Base-by-base conservation (phyloP, 164 flowering plant species). In the Tetracentron sinense region DNA sequence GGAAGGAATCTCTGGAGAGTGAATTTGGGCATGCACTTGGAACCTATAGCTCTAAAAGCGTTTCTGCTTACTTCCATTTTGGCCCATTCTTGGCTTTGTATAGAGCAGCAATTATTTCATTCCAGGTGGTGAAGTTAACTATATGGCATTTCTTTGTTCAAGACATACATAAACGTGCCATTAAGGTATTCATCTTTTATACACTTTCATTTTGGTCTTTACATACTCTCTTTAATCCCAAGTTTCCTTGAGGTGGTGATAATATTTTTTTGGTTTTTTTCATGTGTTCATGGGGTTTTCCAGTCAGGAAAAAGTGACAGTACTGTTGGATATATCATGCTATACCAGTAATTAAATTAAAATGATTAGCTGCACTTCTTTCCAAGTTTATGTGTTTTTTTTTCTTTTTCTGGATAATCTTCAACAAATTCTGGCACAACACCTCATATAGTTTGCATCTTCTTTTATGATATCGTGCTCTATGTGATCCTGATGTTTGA, bases 61-160 rank as follows among this genome's bases (percentile, higher is more conserved):
- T 75, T 66, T 79, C 90, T 27, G 50, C 72, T 58, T 72, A 73
- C 73, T 84, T 78, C 69, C 84, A 74, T 51, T 87, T 87, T 76
- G 95, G 97, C 49, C 91, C 96, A 21, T 89, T 90, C 73, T 77
- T 89, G 74, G 98, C 98, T 31, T 67, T 90, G 67, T 94, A 89
- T 63, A 82, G 98, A 77, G 98, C 96, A 60, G 87, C 93, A 55
- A 71, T 86, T 69, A 85, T 93, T 70, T 89, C 98, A 69, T 93
- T 79, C 74, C 80, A 89, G 56, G 87, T 90, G 53, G 69, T 82
- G 63, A 89, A 87, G 81, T 73, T 94, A 66, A 72, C 88, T 54
- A 28, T 83, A 60, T 87, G 92, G 92, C 88, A 77, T 6, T 63
- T 90, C 19, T 90, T 83, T 75, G 81, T 90, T 70, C 85, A 71